Evolutionary conservation across 1,284 basidiomycete species (phyloP).

Genomic region (Ganoderma boninense): DNA sequence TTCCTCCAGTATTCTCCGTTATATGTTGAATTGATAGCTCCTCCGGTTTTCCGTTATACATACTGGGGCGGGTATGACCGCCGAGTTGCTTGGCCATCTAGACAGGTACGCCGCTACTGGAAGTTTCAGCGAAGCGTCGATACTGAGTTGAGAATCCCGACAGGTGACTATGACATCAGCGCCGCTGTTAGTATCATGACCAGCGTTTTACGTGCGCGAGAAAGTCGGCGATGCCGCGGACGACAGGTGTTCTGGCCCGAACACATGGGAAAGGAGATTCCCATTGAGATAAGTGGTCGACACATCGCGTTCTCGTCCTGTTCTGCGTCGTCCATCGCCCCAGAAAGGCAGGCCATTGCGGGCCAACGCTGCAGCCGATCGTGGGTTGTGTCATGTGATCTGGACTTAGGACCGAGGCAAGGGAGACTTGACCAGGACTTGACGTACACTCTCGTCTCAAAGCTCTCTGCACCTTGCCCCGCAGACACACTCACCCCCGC

Average conservation of each 20-base stretch:
- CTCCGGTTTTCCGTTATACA: not conserved
- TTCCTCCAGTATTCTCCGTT: not conserved
- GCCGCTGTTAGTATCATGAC: conserved; percentile 12
- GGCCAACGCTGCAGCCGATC: conserved; percentile 15
- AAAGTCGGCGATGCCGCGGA: conserved; percentile 7
- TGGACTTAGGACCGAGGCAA: conserved; percentile 22
- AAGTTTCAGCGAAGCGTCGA: conserved; percentile 3
- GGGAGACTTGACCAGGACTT: conserved; percentile 32
- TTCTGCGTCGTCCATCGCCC: not conserved
- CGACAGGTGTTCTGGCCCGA: conserved; percentile 8
- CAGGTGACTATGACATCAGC: conserved; percentile 17
- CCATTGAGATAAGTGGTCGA: conserved; percentile 8
- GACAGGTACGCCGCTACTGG: conserved; percentile 8
- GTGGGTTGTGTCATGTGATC: conserved; percentile 32
- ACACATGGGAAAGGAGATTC: conserved; percentile 2
- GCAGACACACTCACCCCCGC: conserved; percentile 14
- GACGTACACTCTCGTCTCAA: conserved; percentile 13
- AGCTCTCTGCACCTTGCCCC: conserved; percentile 22
- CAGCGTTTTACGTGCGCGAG: conserved; percentile 18
- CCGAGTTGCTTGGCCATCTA: not conserved
- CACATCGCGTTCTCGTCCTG: not conserved
- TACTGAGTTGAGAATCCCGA: not conserved
- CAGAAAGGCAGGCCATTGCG: conserved; percentile 18
- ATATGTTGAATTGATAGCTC: not conserved
- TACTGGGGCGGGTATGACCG: not conserved